These are phyloP conservation scores for Suhomyces anneliseae DNA, from an alignment of 1,139 yeast species.

Conservation along the genomic window DNA sequence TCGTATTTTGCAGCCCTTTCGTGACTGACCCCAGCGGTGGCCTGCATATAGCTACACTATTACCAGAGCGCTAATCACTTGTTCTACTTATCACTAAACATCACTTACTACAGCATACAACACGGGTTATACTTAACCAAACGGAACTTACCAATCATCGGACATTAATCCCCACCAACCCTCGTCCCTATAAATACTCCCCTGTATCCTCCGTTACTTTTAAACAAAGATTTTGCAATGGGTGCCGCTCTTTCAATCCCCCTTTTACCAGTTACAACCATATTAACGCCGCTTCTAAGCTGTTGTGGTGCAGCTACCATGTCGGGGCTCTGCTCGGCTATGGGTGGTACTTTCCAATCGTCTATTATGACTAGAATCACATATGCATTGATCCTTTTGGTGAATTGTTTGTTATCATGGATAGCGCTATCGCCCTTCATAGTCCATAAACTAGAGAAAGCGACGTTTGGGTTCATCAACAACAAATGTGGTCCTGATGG, in stretches of 20 bases:
- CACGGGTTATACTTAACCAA: too few species aligned
- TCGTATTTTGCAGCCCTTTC: too few species aligned
- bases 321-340: slow-evolving; percentile 61
- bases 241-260: slow-evolving; percentile 84
- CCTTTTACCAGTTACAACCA: slow-evolving; percentile 61
- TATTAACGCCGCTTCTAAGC: slow-evolving; percentile 74
- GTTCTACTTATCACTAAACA: too few species aligned
- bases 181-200: background rate
- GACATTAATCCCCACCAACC: background rate
- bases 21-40: too few species aligned
- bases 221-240: slow-evolving; percentile 41
- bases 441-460: slow-evolving; percentile 67
- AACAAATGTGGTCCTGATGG: slow-evolving; percentile 68
- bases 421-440: slow-evolving; percentile 83
- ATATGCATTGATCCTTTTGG: slow-evolving; percentile 74
- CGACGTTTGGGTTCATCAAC: slow-evolving; percentile 69
- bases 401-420: slow-evolving; percentile 89
- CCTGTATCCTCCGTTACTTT: background rate
- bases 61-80: too few species aligned
- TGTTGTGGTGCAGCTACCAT: slow-evolving; percentile 86
- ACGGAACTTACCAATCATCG: too few species aligned
- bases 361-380: slow-evolving; percentile 70
- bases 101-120: too few species aligned
- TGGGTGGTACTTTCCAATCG: slow-evolving; percentile 63
- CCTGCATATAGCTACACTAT: too few species aligned